phyloP scores from a whole-genome alignment of 192 early-diverging fungal genomes.

The Nowakowskiella sp. region DNA sequence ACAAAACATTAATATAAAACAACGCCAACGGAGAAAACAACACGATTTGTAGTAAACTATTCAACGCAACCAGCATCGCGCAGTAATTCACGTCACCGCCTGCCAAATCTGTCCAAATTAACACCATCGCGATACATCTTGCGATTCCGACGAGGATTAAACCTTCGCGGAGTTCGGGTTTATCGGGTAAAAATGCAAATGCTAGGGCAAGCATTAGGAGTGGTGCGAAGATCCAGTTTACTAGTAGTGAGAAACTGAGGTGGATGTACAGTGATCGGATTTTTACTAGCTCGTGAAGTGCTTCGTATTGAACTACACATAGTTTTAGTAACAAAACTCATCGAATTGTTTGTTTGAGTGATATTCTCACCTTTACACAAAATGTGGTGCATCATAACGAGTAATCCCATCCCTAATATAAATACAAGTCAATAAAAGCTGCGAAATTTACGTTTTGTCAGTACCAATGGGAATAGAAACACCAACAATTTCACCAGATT shows the following conservation, averaged over 20 bases:
- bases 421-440: constrained; percentile 67
- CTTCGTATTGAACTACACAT: constrained; percentile 44
- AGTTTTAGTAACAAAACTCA: no score
- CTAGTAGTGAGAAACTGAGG: constrained; percentile 40
- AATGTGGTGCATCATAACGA: no score
- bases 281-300: constrained; percentile 4
- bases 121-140: constrained; percentile 71
- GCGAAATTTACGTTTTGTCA: no score
- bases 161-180: constrained; percentile 56
- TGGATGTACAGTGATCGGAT: constrained; percentile 1
- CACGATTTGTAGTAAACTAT: constrained; percentile 57
- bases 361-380: no score
- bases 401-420: no score
- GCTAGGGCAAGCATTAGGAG: constrained; percentile 59
- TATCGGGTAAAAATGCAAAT: constrained; percentile 57
- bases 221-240: constrained; percentile 64
- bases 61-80: constrained; percentile 62
- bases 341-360: no score
- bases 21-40: constrained; percentile 54
- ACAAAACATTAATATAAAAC: no score
- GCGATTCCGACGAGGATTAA: constrained; percentile 46
- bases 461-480: constrained; percentile 61
- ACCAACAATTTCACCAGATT: constrained; percentile 46
- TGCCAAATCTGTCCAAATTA: constrained; percentile 68
- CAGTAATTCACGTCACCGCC: constrained; percentile 58